A percentile compares a stretch with the other conserved stretches of the same genome.
Evolutionary conservation across 2,329 filamentous ascomycete species (phyloP).

Genomic region (Nemania serpens): DNA sequence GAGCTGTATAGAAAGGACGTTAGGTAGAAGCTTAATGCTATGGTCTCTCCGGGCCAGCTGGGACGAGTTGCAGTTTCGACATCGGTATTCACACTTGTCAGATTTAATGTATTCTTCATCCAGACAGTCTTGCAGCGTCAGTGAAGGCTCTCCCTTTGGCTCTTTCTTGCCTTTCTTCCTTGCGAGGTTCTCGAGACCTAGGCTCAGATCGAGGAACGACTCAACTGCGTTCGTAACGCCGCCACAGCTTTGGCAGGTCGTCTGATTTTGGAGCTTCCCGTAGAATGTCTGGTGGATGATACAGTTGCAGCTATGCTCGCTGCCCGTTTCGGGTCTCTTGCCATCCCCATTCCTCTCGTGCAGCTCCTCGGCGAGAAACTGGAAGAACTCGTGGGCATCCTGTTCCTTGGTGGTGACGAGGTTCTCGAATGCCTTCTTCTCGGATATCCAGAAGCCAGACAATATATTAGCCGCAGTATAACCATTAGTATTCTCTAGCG

Average conservation of each 20-base stretch:
- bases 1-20: conserved; percentile 88
- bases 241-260: conserved; percentile 86
- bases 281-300: conserved; percentile 95
- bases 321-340: conserved; percentile 63
- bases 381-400: conserved; percentile 96
- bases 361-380: conserved; percentile 90
- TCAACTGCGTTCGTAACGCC: conserved; percentile 83
- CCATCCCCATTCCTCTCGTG: conserved; percentile 80
- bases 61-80: conserved; percentile 75
- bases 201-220: conserved; percentile 86
- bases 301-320: conserved; percentile 75
- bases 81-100: conserved; percentile 89
- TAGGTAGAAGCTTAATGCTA: conserved; percentile 81
- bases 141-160: conserved; percentile 51
- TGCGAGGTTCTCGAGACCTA: conserved; percentile 77
- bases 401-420: conserved; percentile 92
- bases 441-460: conserved; percentile 86
- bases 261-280: conserved; percentile 86
- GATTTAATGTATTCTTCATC: conserved; percentile 84
- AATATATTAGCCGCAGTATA: conserved; percentile 91
- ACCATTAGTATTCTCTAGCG: conserved; percentile 78
- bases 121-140: conserved; percentile 74
- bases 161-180: conserved; percentile 67
- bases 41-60: conserved; percentile 85
- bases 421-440: conserved; percentile 72